Conservation (phyloP, 148 eudicot genomes). For the Dianthus caryophyllus region DNA sequence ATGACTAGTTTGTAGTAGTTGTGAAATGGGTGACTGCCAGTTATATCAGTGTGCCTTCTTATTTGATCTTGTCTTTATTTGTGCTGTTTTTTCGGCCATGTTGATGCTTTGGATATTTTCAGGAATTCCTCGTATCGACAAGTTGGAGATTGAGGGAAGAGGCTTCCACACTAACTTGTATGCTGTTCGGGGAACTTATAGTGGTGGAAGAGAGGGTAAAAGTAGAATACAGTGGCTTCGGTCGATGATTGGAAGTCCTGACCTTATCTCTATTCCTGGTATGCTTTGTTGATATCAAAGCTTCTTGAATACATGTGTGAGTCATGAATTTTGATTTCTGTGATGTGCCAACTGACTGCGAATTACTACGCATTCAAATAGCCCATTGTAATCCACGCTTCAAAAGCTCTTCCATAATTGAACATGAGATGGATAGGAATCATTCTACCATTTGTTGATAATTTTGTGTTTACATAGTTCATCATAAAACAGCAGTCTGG, state of each 20-base stretch:
- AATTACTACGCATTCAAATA: background rate
- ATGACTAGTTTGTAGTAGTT: background rate
- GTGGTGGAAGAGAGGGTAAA: slow-evolving; percentile 95
- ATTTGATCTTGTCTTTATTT: background rate
- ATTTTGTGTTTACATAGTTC: background rate
- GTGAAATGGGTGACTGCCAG: background rate
- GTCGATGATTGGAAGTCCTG: slow-evolving; percentile 99
- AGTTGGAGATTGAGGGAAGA: slow-evolving; percentile 96
- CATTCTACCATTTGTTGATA: background rate
- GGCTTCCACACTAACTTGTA: slow-evolving; percentile 97
- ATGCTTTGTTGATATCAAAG: slow-evolving; percentile 22
- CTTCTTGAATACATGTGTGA: background rate
- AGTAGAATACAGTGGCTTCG: slow-evolving; percentile 99
- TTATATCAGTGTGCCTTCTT: background rate
- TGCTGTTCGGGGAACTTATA: slow-evolving; percentile 79
- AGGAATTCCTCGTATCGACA: slow-evolving; percentile 85
- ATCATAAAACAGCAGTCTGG: too few relatives aligned
- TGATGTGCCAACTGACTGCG: background rate
- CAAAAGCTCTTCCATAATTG: background rate
- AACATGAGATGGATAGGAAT: background rate
- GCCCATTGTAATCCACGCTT: background rate
- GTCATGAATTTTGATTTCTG: background rate
- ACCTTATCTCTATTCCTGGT: slow-evolving; percentile 95
- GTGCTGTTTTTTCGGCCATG: slow-evolving; percentile 6
- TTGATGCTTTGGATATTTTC: slow-evolving; percentile 16